Evolutionary conservation across 2,329 filamentous ascomycete species (phyloP), one percentile per base, ranked within the genome.

Genomic region (Sphaerulina musiva): DNA sequence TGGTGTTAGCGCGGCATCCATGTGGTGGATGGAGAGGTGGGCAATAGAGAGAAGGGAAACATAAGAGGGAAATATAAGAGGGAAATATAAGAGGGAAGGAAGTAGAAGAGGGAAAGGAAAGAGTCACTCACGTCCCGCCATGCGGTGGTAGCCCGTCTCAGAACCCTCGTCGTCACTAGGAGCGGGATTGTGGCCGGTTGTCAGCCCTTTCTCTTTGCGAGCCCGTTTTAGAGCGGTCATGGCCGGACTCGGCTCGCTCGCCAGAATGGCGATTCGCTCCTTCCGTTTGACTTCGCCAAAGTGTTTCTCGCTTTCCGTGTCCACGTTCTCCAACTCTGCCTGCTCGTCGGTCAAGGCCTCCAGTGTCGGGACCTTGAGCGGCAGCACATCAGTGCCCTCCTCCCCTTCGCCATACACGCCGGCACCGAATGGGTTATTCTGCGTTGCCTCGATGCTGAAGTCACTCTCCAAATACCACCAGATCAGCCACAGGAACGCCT

Each of bases 401-500:
- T 66, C 65, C n/a, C 60, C 60, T 40, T 69, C 65, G 20, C 84
- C 9, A 76, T 69, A 63, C 51, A 71, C 69, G n/a, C 76, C 76
- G 9, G 69, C 70, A 0, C 93, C 93, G 64, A 96, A 98, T 0
- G 93, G 93, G 66, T 98, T 98, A 63, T 88, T 85, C 46, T 89
- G 80, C 43, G 89, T 92, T 53, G 88, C 89, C 65, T 95, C 88
- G 63, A 86, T 83, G 0, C 88, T 88, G 63, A 96, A 97, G 69
- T 96, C 89, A 29, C 91, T 95, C 70, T 98, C 93, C 14, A 98
- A 80, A 68, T 98, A 97, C 77, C 93, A 96, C 93, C 93, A 98
- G 84, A 98, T 95, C 59, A 98, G 77, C 93, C 93, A 98, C 17
- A 98, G 74, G 64, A 98, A 98, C 0, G 92, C 92, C 43, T 77